Base-by-base conservation (phyloP, 768 basidiomycete species). In the Amanita molliuscula region DNA sequence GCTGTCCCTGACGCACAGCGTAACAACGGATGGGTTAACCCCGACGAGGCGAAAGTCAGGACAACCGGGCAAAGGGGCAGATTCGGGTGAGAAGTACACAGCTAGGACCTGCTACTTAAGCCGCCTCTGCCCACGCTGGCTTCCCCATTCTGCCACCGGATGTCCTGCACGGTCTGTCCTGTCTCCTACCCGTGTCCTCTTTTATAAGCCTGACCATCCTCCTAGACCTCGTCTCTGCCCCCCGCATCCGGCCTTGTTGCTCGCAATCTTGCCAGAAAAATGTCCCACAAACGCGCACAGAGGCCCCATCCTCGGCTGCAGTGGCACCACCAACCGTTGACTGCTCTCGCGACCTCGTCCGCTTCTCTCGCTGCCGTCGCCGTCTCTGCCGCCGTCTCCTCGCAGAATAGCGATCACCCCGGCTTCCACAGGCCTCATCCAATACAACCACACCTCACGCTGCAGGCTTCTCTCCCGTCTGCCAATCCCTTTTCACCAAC, bases 401-500 rank as follows among this genome's bases (percentile, higher is more conserved):
- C 44, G 20, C 44, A 26, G 29, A 46, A 1, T 20, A 16, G 2
- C 11, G 20, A 35, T 6, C 18, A 18, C 16, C 29, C 44, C 20
- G 6, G 10, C 18, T 33, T 20, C 28, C 26, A 31, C 44, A 29
- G 29, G 0, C 51, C 46, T 6, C 16, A 34, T n/a, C 44, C 9
- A n/a, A 29, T 40, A 18, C 59, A 55, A 34, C 46, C 42, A 21
- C 55, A 52, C 28, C 25, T 52, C 21, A 54, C 45, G 35, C 43
- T 31, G 11, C 48, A 43, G 46, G 51, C 47, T 21, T 64, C 60
- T 41, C 63, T 58, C 47, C 61, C 60, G 31, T 66, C 61, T 50
- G 67, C 60, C 31, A 59, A 54, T 50, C 56, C 68, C 31, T 61
- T 62, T 59, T 59, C 61, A 15, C 62, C 60, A 28, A 56, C 61